Evolutionary conservation across 2,329 filamentous ascomycete species (phyloP), one percentile per base, ranked within the genome.

Genomic region (Clarireedia homoeocarpa): DNA sequence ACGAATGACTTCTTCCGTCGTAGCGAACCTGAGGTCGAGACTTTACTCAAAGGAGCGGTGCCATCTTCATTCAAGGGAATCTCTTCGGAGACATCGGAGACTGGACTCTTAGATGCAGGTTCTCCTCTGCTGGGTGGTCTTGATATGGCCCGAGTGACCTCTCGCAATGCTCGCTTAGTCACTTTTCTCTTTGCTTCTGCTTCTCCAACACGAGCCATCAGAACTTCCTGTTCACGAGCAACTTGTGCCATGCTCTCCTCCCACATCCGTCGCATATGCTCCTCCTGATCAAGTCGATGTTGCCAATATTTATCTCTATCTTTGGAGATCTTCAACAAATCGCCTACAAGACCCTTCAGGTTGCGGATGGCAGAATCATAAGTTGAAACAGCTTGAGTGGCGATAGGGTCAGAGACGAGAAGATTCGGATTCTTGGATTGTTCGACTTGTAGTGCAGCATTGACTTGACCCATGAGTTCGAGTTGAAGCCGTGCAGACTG

Each of bases 161-260:
- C 91, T 58, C 88, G 88, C 24, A 99, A 78, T 2, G 91, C 91
- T 61, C 86, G 85, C 76, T 96, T 97, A 3, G 94, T 94, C 61
- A 88, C 81, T 69, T 88, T 91, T 56, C 91, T 83, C 77, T 95
- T 97, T 68, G 88, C 82, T 70, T 97, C 92, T 1, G 91, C 89
- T 71, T 96, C 89, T 46, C 89, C 90, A 59, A 96, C 88, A 57
- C 85, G 86, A 38, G 83, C 89, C 69, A 97, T 90, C 1, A 99
- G 79, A 51, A 91, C 82, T 71, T 97, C 94, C 65, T 99, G 94
- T 70, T 99, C 94, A 55, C 84, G 85, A 17, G 91, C 94, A n/a
- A 99, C 88, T 65, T 91, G 85, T 9, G 94, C 91, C 94, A 99
- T 96, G 72, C 91, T 97, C 67, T 99, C 94, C 72, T 99, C 94